Percentiles rank a stretch among this genome's conserved stretches.
Evolutionary conservation across 495 filamentous ascomycete species (phyloP).

Genomic region (Aspergillus avenaceus): DNA sequence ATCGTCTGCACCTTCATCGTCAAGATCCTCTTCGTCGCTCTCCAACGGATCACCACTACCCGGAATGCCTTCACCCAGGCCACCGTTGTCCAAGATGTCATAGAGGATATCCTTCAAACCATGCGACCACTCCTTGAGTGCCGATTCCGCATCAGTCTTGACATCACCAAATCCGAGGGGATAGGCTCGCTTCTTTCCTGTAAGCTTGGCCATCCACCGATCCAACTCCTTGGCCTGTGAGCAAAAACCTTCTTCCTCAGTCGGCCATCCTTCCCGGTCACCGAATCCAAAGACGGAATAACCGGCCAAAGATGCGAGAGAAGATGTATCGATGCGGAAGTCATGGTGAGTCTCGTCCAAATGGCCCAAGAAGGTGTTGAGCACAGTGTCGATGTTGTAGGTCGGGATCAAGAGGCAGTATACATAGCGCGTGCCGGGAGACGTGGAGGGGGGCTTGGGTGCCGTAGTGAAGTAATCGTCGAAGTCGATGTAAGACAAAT

Average conservation of each 20-base stretch:
- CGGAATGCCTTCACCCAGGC: constrained; percentile 70
- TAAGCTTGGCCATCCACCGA: constrained; percentile 93
- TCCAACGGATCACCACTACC: constrained; percentile 81
- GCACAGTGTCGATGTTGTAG: constrained; percentile 88
- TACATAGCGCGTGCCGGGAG: constrained; percentile 55
- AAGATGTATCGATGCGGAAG: constrained; percentile 89
- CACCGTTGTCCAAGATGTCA: constrained; percentile 58
- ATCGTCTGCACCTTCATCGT: constrained; percentile 40
- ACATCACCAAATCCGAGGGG: constrained; percentile 86
- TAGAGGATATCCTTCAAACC: constrained; percentile 69
- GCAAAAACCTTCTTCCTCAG: constrained; percentile 85
- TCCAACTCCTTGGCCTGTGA: constrained; percentile 85
- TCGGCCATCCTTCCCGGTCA: constrained; percentile 86
- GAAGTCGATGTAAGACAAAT: constrained; percentile 80
- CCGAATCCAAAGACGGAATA: constrained; percentile 95
- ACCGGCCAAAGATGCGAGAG: constrained; percentile 69
- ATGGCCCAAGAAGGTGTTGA: constrained; percentile 77
- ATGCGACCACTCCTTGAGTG: constrained; percentile 69
- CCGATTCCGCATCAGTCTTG: constrained; percentile 61
- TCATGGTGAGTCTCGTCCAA: constrained; percentile 89
- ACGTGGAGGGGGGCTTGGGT: constrained; percentile 48
- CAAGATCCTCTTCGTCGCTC: constrained; percentile 71
- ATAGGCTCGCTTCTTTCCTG: constrained; percentile 71
- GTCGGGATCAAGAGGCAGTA: constrained; percentile 81
- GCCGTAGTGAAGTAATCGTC: constrained; percentile 81